Conservation (phyloP, 768 basidiomycete species). For the Trametopsis cervina region DNA sequence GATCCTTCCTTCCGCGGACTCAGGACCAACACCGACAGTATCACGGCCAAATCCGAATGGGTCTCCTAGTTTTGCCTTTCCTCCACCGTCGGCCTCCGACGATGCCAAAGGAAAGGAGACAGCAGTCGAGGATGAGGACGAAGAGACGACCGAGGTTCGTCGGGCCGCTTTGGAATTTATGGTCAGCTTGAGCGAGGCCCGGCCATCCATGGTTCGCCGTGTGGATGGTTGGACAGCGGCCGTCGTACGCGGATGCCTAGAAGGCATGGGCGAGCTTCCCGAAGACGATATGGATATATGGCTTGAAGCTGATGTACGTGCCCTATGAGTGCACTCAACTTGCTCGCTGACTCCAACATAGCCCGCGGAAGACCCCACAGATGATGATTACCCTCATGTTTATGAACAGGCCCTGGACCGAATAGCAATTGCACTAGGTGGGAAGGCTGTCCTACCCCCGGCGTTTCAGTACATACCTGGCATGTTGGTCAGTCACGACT, state of each 20-base stretch:
- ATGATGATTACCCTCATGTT: slow-evolving; percentile 63
- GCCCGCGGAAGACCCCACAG: slow-evolving; percentile 56
- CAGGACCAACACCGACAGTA: slow-evolving; percentile 46
- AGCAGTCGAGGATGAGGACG: slow-evolving; percentile 34
- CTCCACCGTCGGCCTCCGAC: slow-evolving; percentile 20
- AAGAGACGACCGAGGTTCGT: slow-evolving; percentile 64
- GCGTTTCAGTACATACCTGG: slow-evolving; percentile 80
- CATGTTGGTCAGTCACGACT: slow-evolving; percentile 77
- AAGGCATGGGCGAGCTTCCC: slow-evolving; percentile 76
- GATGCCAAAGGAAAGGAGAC: slow-evolving; percentile 24
- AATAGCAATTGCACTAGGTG: slow-evolving; percentile 74
- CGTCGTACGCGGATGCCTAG: slow-evolving; percentile 68
- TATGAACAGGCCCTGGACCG: slow-evolving; percentile 84
- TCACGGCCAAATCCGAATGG: slow-evolving; percentile 35
- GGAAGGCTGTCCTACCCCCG: slow-evolving; percentile 65
- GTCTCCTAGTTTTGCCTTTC: slow-evolving; percentile 33
- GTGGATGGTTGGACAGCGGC: slow-evolving; percentile 65
- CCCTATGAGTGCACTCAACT: slow-evolving; percentile 17
- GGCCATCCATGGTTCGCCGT: slow-evolving; percentile 60
- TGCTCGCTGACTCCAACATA: no score
- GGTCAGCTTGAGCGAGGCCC: slow-evolving; percentile 72
- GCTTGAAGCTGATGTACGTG: slow-evolving; percentile 73
- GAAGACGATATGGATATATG: slow-evolving; percentile 55
- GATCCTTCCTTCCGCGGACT: slow-evolving; percentile 56
- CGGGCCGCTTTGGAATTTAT: slow-evolving; percentile 78